phyloP scores from a whole-genome alignment of 208 protist genomes.

The Novymonas esmeraldas region DNA sequence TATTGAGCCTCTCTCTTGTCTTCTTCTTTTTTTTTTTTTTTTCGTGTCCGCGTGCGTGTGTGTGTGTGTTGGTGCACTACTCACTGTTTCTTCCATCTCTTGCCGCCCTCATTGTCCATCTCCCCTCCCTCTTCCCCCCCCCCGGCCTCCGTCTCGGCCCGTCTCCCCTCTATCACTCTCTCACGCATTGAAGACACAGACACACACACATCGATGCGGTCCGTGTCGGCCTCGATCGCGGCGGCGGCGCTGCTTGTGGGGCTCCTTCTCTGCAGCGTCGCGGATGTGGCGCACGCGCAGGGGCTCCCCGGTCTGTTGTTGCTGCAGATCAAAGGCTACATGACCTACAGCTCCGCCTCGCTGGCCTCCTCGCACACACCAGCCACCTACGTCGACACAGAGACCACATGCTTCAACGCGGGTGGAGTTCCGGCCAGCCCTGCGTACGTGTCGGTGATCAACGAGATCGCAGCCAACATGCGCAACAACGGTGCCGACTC shows the following conservation, averaged over 20 bases:
- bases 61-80: too few relatives aligned
- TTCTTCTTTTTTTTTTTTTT: background rate
- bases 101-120: background rate
- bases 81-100: slow-evolving; percentile 4
- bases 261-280: slow-evolving; percentile 7
- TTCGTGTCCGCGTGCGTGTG: background rate
- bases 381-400: slow-evolving; percentile 12
- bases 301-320: slow-evolving; percentile 23
- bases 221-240: background rate
- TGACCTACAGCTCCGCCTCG: background rate
- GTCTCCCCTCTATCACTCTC: background rate
- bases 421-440: slow-evolving; percentile 30
- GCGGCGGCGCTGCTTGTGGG: slow-evolving; percentile 20
- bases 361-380: background rate
- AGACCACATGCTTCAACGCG: slow-evolving; percentile 15
- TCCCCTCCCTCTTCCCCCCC: background rate
- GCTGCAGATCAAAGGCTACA: slow-evolving; percentile 36
- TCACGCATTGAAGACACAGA: background rate
- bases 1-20: background rate
- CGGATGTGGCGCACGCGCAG: slow-evolving; percentile 9
- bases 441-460: slow-evolving; percentile 13
- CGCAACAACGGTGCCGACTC: slow-evolving; percentile 2
- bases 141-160: background rate
- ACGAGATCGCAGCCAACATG: slow-evolving; percentile 14
- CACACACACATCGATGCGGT: slow-evolving; percentile 1